Percentiles rank a stretch among this genome's conserved stretches.
Evolutionary conservation across 805 yeast species (phyloP).

Genomic region (Ogataea pilisensis): DNA sequence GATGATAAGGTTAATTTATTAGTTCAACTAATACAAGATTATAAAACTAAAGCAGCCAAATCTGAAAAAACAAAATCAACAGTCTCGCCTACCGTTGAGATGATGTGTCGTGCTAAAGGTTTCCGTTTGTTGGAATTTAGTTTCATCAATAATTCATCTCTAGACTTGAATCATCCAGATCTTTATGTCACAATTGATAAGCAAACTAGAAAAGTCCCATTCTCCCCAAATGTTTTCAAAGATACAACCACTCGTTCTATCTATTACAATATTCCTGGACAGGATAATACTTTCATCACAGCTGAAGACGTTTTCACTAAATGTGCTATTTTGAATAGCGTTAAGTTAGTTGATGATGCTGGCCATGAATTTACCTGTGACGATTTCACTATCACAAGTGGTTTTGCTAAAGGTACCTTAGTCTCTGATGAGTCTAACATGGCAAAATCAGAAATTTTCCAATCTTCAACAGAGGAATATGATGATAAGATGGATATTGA

Average conservation of each 20-base stretch:
- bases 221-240: slow-evolving; percentile 14
- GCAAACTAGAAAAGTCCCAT: not conserved
- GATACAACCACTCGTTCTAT: slow-evolving; percentile 4
- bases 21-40: slow-evolving; percentile 11
- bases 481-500: too few relatives aligned
- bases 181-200: slow-evolving; percentile 5
- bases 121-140: slow-evolving; percentile 5
- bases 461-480: too few relatives aligned
- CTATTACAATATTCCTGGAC: too few relatives aligned
- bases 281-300: too few relatives aligned
- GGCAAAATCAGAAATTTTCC: not conserved
- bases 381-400: not conserved
- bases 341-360: not conserved
- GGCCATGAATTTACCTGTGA: not conserved
- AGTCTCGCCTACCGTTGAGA: not conserved
- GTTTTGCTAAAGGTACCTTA: not conserved
- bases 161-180: slow-evolving; percentile 9
- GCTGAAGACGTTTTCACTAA: too few relatives aligned
- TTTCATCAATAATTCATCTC: slow-evolving; percentile 6
- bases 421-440: not conserved
- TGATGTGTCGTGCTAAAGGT: slow-evolving; percentile 3
- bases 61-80: not conserved
- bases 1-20: slow-evolving; percentile 11
- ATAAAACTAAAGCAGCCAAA: not conserved
- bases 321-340: too few relatives aligned